Evolutionary conservation across 2,329 filamentous ascomycete species (phyloP).

Genomic region (Tetracladium maxilliforme): DNA sequence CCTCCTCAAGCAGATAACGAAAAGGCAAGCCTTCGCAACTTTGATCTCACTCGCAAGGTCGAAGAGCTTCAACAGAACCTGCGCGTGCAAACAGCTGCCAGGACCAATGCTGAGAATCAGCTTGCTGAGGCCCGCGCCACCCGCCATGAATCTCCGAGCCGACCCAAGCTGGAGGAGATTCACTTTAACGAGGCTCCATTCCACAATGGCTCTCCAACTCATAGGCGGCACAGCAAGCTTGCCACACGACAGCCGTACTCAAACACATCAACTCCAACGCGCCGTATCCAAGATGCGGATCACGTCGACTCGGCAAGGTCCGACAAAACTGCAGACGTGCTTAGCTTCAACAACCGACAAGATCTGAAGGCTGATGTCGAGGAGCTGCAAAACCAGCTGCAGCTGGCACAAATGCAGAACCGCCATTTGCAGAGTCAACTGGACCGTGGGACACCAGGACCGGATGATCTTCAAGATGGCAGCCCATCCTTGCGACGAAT

Average conservation of each 20-base stretch:
- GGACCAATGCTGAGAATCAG: slow-evolving; percentile 70
- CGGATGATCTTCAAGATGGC: slow-evolving; percentile 52
- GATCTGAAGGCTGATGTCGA: slow-evolving; percentile 85
- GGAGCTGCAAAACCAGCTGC: slow-evolving; percentile 83
- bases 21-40: too few species aligned
- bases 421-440: slow-evolving; percentile 81
- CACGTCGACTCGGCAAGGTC: slow-evolving; percentile 60
- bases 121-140: slow-evolving; percentile 62
- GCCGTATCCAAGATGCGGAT: slow-evolving; percentile 49
- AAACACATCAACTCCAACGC: slow-evolving; percentile 63
- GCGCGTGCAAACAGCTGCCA: slow-evolving; percentile 67
- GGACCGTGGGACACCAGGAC: slow-evolving; percentile 48
- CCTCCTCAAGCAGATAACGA: slow-evolving; percentile 49
- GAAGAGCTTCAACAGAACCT: slow-evolving; percentile 83
- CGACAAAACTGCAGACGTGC: slow-evolving; percentile 71
- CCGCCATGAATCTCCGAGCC: slow-evolving; percentile 55
- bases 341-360: slow-evolving; percentile 77
- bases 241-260: slow-evolving; percentile 41
- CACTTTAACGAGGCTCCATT: slow-evolving; percentile 66
- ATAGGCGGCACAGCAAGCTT: slow-evolving; percentile 39
- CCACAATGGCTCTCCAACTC: slow-evolving; percentile 57
- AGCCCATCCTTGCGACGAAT: slow-evolving; percentile 69
- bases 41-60: slow-evolving; percentile 74
- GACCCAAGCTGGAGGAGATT: slow-evolving; percentile 75
- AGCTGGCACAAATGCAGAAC: slow-evolving; percentile 91